phyloP scores from a whole-genome alignment of 2,329 filamentous ascomycete genomes.

The Aureobasidium namibiae region DNA sequence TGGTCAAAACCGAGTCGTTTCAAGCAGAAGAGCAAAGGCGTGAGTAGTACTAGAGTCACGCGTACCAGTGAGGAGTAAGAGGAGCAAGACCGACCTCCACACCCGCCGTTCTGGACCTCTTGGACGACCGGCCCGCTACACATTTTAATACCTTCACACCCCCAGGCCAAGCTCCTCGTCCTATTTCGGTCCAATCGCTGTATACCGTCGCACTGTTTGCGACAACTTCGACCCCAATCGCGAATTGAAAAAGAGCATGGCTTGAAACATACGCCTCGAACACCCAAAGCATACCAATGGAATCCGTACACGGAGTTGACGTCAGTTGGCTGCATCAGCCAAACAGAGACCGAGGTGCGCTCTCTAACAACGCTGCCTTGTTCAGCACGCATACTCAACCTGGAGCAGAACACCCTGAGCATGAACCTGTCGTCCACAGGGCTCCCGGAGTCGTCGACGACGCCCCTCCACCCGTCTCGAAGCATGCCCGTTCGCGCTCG shows the following conservation, averaged over 20 bases:
- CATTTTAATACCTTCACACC: slow-evolving; percentile 1
- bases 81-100: neutral
- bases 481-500: slow-evolving; percentile 24
- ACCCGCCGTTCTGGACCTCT: neutral
- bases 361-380: neutral
- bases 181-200: neutral
- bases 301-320: slow-evolving; percentile 63
- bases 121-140: neutral
- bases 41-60: neutral
- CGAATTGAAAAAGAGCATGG: slow-evolving; percentile 5
- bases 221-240: neutral
- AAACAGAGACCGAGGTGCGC: slow-evolving; percentile 58
- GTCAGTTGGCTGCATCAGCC: slow-evolving; percentile 87
- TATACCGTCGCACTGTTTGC: neutral
- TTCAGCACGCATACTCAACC: slow-evolving; percentile 17
- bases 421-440: slow-evolving; percentile 23
- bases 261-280: neutral
- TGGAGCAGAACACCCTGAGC: slow-evolving; percentile 28
- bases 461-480: slow-evolving; percentile 28
- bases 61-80: neutral
- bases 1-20: neutral
- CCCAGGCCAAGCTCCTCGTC: neutral
- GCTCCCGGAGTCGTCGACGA: slow-evolving; percentile 28
- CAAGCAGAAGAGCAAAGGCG: neutral
- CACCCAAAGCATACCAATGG: neutral